phyloP scores from a whole-genome alignment of 2,329 filamentous ascomycete genomes.

The Cladosporium sp. region DNA sequence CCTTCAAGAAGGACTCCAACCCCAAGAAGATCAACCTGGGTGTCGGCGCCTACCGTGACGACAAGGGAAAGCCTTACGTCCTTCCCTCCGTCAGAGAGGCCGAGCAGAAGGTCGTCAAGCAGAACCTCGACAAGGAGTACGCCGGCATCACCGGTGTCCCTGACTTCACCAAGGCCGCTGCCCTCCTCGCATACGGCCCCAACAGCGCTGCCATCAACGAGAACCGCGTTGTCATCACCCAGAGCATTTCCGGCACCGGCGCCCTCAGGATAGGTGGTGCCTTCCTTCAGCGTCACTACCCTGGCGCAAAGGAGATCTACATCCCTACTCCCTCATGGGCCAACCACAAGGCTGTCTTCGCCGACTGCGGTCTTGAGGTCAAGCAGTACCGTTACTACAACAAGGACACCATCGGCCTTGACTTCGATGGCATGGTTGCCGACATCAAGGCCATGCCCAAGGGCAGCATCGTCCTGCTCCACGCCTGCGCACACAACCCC shows the following conservation, averaged over 20 bases:
- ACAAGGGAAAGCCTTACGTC: slow-evolving; percentile 96
- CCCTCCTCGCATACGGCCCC: slow-evolving; percentile 83
- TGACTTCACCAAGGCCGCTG: slow-evolving; percentile 89
- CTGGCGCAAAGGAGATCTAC: slow-evolving; percentile 91
- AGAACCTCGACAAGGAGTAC: slow-evolving; percentile 91
- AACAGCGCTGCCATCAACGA: slow-evolving; percentile 74
- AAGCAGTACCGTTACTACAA: slow-evolving; percentile 99
- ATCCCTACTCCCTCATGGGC: slow-evolving; percentile 96
- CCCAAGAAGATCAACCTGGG: slow-evolving; percentile 95
- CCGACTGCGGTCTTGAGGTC: slow-evolving; percentile 85
- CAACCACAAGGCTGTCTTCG: slow-evolving; percentile 97
- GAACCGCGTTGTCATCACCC: slow-evolving; percentile 82
- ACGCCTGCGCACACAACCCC: slow-evolving; percentile 97
- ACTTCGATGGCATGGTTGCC: slow-evolving; percentile 89
- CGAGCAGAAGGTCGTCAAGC: slow-evolving; percentile 79
- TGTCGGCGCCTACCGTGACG: slow-evolving; percentile 98
- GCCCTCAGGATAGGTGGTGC: slow-evolving; percentile 91
- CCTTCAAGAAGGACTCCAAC: slow-evolving; percentile 84
- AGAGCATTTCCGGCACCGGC: slow-evolving; percentile 97
- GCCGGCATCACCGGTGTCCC: slow-evolving; percentile 95
- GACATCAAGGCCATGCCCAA: slow-evolving; percentile 88
- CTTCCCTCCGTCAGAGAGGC: slow-evolving; percentile 88
- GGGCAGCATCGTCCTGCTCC: slow-evolving; percentile 86
- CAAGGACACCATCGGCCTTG: slow-evolving; percentile 96
- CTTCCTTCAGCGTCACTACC: slow-evolving; percentile 90